A percentile compares a stretch with the other conserved stretches of the same genome.
phyloP scores from a whole-genome alignment of 1,139 yeast genomes.

The Suhomyces wounanorum region DNA sequence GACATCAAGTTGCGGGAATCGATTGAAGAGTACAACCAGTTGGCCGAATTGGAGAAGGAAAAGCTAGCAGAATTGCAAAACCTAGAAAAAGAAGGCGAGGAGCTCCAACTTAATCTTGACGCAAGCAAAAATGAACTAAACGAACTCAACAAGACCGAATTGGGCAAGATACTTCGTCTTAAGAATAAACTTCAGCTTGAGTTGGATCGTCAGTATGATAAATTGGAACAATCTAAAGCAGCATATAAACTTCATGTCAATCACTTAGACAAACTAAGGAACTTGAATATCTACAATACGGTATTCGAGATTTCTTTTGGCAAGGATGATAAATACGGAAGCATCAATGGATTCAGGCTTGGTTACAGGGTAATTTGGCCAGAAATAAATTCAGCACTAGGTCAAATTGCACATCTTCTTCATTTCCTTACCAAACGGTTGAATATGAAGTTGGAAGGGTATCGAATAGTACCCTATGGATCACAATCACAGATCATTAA shows the following conservation, averaged over 20 bases:
- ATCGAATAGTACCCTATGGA: slow-evolving; percentile 78
- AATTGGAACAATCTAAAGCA: slow-evolving; percentile 61
- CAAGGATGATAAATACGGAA: slow-evolving; percentile 68
- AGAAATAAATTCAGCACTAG: slow-evolving; percentile 90
- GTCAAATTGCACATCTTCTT: slow-evolving; percentile 73
- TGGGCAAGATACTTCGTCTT: slow-evolving; percentile 43
- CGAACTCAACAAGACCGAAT: slow-evolving; percentile 39
- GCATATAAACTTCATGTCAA: slow-evolving; percentile 61
- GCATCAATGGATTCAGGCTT: slow-evolving; percentile 80
- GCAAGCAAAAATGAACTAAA: slow-evolving; percentile 43
- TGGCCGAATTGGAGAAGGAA: slow-evolving; percentile 34
- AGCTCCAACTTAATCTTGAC: slow-evolving; percentile 41
- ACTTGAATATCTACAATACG: slow-evolving; percentile 77
- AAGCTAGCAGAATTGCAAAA: slow-evolving; percentile 45
- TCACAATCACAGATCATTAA: slow-evolving; percentile 79
- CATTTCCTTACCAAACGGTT: slow-evolving; percentile 65
- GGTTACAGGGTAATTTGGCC: slow-evolving; percentile 84
- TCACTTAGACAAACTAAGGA: slow-evolving; percentile 69
- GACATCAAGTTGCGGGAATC: slow-evolving; percentile 44
- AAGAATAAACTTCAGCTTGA: slow-evolving; percentile 58
- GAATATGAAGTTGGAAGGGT: slow-evolving; percentile 55
- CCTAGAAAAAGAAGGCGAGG: slow-evolving; percentile 45
- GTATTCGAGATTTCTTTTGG: slow-evolving; percentile 82
- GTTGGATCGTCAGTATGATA: slow-evolving; percentile 47
- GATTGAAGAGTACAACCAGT: slow-evolving; percentile 40